These are phyloP conservation scores for Trypanosoma boissoni DNA, from an alignment of 208 protist species.

Conservation along the genomic window DNA sequence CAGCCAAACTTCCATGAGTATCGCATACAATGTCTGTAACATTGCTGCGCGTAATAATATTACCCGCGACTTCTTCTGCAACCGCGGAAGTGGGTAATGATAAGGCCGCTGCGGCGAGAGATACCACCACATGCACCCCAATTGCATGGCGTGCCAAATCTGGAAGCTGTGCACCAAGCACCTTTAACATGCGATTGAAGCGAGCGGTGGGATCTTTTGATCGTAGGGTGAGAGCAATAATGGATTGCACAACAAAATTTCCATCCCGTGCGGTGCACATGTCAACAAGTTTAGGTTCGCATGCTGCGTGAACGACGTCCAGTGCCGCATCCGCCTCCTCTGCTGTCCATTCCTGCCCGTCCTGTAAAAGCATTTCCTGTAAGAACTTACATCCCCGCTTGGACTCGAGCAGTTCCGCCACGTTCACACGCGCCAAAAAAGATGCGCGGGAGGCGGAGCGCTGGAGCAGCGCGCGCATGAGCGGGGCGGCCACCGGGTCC, in stretches of 20 bases:
- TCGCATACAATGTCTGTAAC: constrained; percentile 55
- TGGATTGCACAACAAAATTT: constrained; percentile 83
- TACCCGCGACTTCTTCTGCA: constrained; percentile 50
- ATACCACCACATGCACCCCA: constrained; percentile 70
- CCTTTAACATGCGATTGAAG: constrained; percentile 33
- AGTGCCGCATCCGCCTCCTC: constrained; percentile 38
- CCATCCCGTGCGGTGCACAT: constrained; percentile 63
- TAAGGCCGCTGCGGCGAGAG: constrained; percentile 50
- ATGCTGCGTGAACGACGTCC: constrained; percentile 34
- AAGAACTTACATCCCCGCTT: constrained; percentile 78
- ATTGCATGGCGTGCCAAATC: constrained; percentile 45
- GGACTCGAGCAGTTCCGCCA: constrained; percentile 42
- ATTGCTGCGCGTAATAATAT: constrained; percentile 45
- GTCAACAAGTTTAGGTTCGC: constrained; percentile 42
- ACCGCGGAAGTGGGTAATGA: constrained; percentile 30
- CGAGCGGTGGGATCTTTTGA: constrained; percentile 22
- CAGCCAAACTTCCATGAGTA: constrained; percentile 63
- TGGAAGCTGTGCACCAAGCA: constrained; percentile 47
- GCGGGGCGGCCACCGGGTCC: constrained; percentile 66
- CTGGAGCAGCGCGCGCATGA: constrained; percentile 57
- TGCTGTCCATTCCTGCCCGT: constrained; percentile 15
- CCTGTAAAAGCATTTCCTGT: constrained; percentile 38
- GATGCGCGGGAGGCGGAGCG: constrained; percentile 26
- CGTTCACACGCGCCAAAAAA: constrained; percentile 42
- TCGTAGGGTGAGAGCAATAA: constrained; percentile 48